Percentiles rank a stretch among this genome's conserved stretches.
These are phyloP conservation scores for Aphanocladium album DNA, from an alignment of 2,329 filamentous ascomycete genomes.

Conservation along the genomic window DNA sequence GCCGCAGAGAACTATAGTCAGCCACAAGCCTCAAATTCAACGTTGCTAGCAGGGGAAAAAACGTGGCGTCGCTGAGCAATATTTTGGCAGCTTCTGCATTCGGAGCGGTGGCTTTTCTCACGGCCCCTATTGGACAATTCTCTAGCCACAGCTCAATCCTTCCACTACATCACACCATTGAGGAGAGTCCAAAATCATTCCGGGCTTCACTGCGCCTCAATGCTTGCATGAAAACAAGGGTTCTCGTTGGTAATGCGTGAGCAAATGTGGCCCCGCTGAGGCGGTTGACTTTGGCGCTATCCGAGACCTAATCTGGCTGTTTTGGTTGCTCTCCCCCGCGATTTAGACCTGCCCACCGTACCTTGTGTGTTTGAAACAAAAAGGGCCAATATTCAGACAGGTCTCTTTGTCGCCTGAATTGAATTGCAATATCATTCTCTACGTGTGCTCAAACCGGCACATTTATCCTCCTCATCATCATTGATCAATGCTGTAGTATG, in stretches of 20 bases:
- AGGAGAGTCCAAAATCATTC: no score
- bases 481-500: not conserved
- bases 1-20: not conserved
- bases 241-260: not conserved
- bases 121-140: not conserved
- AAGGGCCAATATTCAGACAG: not conserved
- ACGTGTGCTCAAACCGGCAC: not conserved
- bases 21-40: not conserved
- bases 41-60: not conserved
- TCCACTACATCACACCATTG: not conserved
- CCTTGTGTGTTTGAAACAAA: not conserved
- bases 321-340: not conserved
- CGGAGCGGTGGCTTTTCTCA: not conserved
- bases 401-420: not conserved
- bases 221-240: not conserved
- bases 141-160: not conserved
- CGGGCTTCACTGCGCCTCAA: no score
- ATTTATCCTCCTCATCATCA: not conserved
- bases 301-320: not conserved
- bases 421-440: no score
- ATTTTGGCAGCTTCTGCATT: not conserved
- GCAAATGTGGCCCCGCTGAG: not conserved
- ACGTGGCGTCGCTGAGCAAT: not conserved
- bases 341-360: not conserved
- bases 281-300: slow-evolving; percentile 7